A percentile compares a stretch with the other conserved stretches of the same genome.
These are phyloP conservation scores for Sherardia arvensis DNA, from an alignment of 257 asterid species.

Conservation along the genomic window DNA sequence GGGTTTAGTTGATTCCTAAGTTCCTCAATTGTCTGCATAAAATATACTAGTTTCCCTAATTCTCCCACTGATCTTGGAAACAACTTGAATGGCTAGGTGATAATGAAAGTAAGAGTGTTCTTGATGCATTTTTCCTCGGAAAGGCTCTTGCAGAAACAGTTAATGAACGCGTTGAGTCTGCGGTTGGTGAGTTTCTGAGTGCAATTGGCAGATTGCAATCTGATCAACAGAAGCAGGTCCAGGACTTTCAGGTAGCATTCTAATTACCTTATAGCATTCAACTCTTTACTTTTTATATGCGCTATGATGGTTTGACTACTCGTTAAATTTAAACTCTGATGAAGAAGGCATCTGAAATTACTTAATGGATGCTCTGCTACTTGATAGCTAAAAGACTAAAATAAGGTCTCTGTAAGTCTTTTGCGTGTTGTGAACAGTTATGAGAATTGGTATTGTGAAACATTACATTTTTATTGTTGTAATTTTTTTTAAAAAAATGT, in stretches of 20 bases:
- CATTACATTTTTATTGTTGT: background rate
- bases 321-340: background rate
- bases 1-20: background rate
- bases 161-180: slow-evolving; percentile 61
- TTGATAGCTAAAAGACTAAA: background rate
- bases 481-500: background rate
- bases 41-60: background rate
- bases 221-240: slow-evolving; percentile 77
- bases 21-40: background rate
- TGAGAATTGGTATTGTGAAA: background rate
- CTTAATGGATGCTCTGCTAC: background rate
- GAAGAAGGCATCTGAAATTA: background rate
- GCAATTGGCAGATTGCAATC: slow-evolving; percentile 69
- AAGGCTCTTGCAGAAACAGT: slow-evolving; percentile 82
- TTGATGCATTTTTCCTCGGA: slow-evolving; percentile 92
- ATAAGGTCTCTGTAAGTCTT: background rate
- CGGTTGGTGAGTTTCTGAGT: slow-evolving; percentile 76
- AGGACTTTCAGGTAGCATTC: slow-evolving; percentile 55
- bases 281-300: background rate
- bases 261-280: background rate
- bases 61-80: background rate
- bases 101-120: slow-evolving; percentile 52
- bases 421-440: background rate
- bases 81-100: slow-evolving; percentile 38
- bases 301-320: background rate